Conservation (phyloP, 305 asterid species). For the Fraxinus velutina region DNA sequence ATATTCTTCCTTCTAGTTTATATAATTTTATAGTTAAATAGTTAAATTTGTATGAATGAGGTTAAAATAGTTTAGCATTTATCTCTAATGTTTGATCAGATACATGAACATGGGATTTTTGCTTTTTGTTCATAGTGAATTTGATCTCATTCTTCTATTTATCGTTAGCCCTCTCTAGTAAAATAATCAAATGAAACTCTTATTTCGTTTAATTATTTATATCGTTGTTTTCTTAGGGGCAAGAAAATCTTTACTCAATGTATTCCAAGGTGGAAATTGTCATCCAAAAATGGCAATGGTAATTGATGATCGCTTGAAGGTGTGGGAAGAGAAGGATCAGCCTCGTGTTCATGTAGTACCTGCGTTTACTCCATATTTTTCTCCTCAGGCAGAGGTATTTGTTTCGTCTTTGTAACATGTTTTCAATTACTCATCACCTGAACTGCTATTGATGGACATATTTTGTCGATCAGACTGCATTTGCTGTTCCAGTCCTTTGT, state of each 20-base stretch:
- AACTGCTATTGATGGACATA: conserved; percentile 10
- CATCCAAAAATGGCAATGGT: conserved; percentile 99
- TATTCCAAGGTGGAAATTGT: conserved; percentile 81
- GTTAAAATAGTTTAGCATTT: not conserved
- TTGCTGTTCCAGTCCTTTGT: conserved; percentile 86
- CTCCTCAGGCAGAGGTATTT: conserved; percentile 96
- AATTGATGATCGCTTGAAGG: conserved; percentile 89
- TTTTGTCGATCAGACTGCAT: conserved; percentile 55
- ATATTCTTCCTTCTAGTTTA: not conserved
- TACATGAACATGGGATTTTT: conserved; percentile 4
- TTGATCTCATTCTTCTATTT: conserved; percentile 1
- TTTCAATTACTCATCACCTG: conserved; percentile 14
- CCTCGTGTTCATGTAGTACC: conserved; percentile 97
- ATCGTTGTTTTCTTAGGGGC: conserved; percentile 49
- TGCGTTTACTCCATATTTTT: conserved; percentile 91
- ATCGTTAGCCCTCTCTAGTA: not conserved
- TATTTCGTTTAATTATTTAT: not conserved
- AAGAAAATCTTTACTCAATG: conserved; percentile 78
- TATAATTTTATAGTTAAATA: not conserved
- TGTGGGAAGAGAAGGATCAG: conserved; percentile 98
- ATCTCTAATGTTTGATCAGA: not conserved
- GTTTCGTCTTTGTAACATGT: not conserved
- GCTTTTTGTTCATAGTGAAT: not conserved
- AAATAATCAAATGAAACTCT: conserved; percentile 9
- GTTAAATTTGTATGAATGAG: not conserved